Conservation (phyloP, 441 rosid genomes). For the Breynia disticha region DNA sequence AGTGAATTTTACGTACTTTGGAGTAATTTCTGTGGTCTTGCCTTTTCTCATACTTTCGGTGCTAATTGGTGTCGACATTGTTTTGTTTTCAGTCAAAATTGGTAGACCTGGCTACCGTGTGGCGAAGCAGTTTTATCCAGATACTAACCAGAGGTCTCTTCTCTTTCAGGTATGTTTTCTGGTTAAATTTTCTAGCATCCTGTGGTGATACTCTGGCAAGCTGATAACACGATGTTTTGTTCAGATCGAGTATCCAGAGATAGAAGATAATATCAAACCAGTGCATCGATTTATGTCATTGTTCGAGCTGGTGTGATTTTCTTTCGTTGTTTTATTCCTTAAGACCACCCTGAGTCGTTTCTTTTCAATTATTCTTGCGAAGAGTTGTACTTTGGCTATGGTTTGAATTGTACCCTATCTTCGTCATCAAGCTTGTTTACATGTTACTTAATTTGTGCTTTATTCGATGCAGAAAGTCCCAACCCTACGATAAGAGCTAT, state of each 20-base stretch:
- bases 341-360: too few relatives aligned
- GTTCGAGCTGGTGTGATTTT: slow-evolving; percentile 63
- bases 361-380: too few relatives aligned
- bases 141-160: slow-evolving; percentile 80
- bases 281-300: slow-evolving; percentile 94
- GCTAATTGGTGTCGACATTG: not conserved
- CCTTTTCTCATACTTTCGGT: not conserved
- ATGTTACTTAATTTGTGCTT: not conserved
- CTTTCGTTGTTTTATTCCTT: not conserved
- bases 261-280: slow-evolving; percentile 79
- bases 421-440: not conserved
- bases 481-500: slow-evolving; percentile 76
- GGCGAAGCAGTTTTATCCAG: slow-evolving; percentile 85
- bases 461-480: slow-evolving; percentile 51
- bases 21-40: not conserved
- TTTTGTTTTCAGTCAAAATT: slow-evolving; percentile 54
- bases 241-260: slow-evolving; percentile 95
- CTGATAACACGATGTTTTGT: not conserved
- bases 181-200: not conserved
- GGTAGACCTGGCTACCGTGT: slow-evolving; percentile 94
- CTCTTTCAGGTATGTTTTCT: slow-evolving; percentile 59
- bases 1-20: too few relatives aligned
- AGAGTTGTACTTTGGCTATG: not conserved
- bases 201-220: slow-evolving; percentile 8
- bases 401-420: not conserved